Conservation (phyloP, 176 grass and related monocot species). For the Otatea glauca region DNA sequence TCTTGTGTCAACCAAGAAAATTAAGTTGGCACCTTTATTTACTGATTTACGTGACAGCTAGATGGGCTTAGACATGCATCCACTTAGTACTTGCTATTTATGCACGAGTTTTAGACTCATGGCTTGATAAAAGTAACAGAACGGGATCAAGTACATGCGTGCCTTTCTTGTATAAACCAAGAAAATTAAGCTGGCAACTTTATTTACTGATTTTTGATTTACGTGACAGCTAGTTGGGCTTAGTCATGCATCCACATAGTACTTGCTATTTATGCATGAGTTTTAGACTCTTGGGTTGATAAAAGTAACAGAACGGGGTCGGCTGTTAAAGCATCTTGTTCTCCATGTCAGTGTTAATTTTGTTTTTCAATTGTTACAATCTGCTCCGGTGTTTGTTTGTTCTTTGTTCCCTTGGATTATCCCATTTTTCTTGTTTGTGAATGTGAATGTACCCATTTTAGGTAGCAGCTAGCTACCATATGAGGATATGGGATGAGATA, state of each 20-base stretch:
- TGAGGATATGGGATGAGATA: background rate
- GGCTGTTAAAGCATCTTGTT: background rate
- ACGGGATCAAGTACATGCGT: background rate
- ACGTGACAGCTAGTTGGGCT: background rate
- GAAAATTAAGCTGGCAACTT: background rate
- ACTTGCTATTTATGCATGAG: conserved; percentile 6
- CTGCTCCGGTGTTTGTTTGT: background rate
- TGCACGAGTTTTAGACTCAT: too few relatives aligned
- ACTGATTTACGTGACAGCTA: too few relatives aligned
- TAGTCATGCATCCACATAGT: background rate
- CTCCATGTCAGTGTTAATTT: background rate
- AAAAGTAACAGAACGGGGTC: background rate
- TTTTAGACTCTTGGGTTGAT: background rate
- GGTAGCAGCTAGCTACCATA: background rate
- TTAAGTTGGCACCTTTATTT: background rate
- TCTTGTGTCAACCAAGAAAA: background rate
- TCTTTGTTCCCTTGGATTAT: background rate
- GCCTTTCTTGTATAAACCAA: background rate
- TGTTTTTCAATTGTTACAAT: background rate
- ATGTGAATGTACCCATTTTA: background rate
- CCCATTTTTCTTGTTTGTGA: background rate
- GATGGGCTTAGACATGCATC: too few relatives aligned
- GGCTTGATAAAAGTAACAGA: too few relatives aligned
- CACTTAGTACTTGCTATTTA: too few relatives aligned
- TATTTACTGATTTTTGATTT: background rate